These are phyloP conservation scores for Cicer cuneatum DNA, from an alignment of 306 rosid species.

Conservation along the genomic window DNA sequence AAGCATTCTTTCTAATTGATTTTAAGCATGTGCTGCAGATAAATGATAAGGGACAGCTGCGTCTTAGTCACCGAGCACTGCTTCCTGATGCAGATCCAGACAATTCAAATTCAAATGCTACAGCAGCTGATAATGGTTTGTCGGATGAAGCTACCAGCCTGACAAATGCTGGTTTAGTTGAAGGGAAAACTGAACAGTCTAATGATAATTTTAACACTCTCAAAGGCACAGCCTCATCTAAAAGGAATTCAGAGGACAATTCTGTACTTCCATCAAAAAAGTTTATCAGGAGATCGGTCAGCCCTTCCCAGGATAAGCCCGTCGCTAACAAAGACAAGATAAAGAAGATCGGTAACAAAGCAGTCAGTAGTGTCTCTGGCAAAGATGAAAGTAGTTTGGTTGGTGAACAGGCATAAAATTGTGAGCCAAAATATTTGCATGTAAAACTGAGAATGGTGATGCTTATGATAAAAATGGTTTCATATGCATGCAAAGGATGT, in stretches of 20 bases:
- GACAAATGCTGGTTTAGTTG: constrained; percentile 39
- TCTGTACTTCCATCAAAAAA: constrained; percentile 63
- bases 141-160: constrained; percentile 30
- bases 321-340: constrained; percentile 56
- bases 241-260: constrained; percentile 53
- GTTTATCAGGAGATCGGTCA: constrained; percentile 61
- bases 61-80: constrained; percentile 85
- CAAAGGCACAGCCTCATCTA: constrained; percentile 51
- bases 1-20: constrained; percentile 23
- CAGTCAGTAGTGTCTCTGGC: constrained; percentile 46
- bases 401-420: constrained; percentile 68
- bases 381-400: constrained; percentile 68
- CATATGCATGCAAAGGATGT: constrained; percentile 39
- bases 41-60: constrained; percentile 94
- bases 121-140: constrained; percentile 42
- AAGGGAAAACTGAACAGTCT: constrained; percentile 50
- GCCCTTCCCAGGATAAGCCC: constrained; percentile 55
- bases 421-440: constrained; percentile 42
- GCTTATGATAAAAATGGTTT: constrained; percentile 40
- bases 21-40: constrained; percentile 57
- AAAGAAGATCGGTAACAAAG: constrained; percentile 56
- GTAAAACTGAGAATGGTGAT: constrained; percentile 27
- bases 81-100: constrained; percentile 73
- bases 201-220: constrained; percentile 48
- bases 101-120: constrained; percentile 49